Conservation (phyloP, 345 rosid genomes). For the Brassica carinata region DNA sequence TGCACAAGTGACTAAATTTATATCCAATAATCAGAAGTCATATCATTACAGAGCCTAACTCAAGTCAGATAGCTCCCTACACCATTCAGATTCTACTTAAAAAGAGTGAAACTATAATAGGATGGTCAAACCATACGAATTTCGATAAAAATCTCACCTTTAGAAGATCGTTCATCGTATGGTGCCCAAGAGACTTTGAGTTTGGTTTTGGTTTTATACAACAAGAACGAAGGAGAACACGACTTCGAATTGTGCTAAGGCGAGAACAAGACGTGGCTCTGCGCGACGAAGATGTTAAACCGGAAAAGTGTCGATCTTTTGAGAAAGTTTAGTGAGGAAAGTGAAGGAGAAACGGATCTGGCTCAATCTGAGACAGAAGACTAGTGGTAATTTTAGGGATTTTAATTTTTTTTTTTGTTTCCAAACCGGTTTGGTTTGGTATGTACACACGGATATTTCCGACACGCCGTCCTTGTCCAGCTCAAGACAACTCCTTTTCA, state of each 20-base stretch:
- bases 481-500: slow-evolving; percentile 24
- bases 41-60: not conserved
- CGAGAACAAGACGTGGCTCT: not conserved
- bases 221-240: slow-evolving; percentile 1
- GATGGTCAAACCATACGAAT: slow-evolving; percentile 26
- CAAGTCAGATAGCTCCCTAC: not conserved
- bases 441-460: not conserved
- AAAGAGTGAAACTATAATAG: not conserved
- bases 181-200: not conserved
- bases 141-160: slow-evolving; percentile 26
- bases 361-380: not conserved
- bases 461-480: slow-evolving; percentile 45
- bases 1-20: not conserved
- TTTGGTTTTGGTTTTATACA: not conserved
- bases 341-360: slow-evolving; percentile 33
- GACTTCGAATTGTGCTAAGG: not conserved
- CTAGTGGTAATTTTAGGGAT: not conserved
- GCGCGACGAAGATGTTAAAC: not conserved
- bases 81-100: slow-evolving; percentile 28
- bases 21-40: not conserved
- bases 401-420: not conserved
- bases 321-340: slow-evolving; percentile 8
- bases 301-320: slow-evolving; percentile 18
- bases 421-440: slow-evolving; percentile 22
- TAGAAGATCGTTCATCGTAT: slow-evolving; percentile 43